phyloP scores from a whole-genome alignment of 2,329 filamentous ascomycete genomes.

The Ophiostoma australiae region DNA sequence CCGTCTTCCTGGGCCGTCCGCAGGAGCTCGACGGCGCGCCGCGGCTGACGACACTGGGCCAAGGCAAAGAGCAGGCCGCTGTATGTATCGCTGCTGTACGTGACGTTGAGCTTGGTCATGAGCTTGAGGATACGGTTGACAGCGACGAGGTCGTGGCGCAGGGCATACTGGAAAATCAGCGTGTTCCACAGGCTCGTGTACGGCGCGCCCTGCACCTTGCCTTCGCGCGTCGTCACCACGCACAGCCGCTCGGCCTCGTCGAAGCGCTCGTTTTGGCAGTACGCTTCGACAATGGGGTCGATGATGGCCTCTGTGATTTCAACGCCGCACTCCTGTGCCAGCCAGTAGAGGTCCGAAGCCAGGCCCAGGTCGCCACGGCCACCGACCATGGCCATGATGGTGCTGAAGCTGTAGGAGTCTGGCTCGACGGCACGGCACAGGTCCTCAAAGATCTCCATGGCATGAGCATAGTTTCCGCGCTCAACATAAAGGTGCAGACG shows the following conservation, averaged over 20 bases:
- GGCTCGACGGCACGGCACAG: slow-evolving; percentile 51
- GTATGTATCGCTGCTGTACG: slow-evolving; percentile 49
- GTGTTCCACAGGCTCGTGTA: slow-evolving; percentile 71
- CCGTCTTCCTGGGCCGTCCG: slow-evolving; percentile 41
- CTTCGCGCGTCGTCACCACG: slow-evolving; percentile 48
- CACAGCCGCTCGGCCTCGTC: slow-evolving; percentile 56
- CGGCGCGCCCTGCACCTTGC: slow-evolving; percentile 38
- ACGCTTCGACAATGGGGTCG: slow-evolving; percentile 61
- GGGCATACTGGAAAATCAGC: slow-evolving; percentile 64
- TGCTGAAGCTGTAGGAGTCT: slow-evolving; percentile 62
- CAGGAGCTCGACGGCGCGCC: slow-evolving; percentile 47
- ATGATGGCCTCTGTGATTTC: slow-evolving; percentile 54
- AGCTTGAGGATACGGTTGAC: slow-evolving; percentile 45
- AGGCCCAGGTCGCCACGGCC: slow-evolving; percentile 67
- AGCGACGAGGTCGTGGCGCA: slow-evolving; percentile 50
- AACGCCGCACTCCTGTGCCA: slow-evolving; percentile 49
- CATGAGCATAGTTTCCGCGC: slow-evolving; percentile 61
- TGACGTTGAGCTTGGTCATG: slow-evolving; percentile 46
- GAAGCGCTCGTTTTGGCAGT: slow-evolving; percentile 54
- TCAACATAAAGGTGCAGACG: slow-evolving; percentile 67
- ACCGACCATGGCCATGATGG: slow-evolving; percentile 67
- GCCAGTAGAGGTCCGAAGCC: slow-evolving; percentile 59
- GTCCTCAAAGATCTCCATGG: slow-evolving; percentile 58
- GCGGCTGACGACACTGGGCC: slow-evolving; percentile 45
- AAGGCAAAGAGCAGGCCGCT: slow-evolving; percentile 47